Evolutionary conservation across 495 filamentous ascomycete species (phyloP).

Genomic region (Hypoxylon intermedium): DNA sequence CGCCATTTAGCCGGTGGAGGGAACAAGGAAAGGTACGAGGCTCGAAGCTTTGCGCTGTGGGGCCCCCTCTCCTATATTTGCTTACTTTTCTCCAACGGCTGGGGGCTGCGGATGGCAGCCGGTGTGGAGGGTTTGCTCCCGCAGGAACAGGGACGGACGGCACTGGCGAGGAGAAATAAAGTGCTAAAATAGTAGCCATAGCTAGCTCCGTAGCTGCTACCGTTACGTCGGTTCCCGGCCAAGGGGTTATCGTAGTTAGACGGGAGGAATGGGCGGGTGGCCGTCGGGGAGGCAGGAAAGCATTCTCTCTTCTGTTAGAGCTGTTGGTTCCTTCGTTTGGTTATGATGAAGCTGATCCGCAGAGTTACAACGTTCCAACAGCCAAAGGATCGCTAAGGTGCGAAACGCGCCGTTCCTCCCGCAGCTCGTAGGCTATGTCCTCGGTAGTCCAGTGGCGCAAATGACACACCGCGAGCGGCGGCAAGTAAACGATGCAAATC

Average conservation of each 20-base stretch:
- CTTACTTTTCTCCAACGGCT: constrained; percentile 26
- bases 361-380: constrained; percentile 16
- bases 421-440: constrained; percentile 24
- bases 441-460: constrained; percentile 23
- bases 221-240: constrained; percentile 19
- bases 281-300: neutral
- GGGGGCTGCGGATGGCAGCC: constrained; percentile 30
- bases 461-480: constrained; percentile 22
- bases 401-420: constrained; percentile 14
- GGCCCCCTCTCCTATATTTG: constrained; percentile 7
- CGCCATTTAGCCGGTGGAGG: constrained; percentile 32
- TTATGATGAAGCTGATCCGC: constrained; percentile 13
- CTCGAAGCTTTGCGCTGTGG: constrained; percentile 4
- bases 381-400: constrained; percentile 17
- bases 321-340: constrained; percentile 4
- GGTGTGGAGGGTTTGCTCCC: constrained; percentile 32
- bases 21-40: neutral
- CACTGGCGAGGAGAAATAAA: constrained; percentile 3
- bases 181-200: constrained; percentile 1
- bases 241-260: constrained; percentile 23
- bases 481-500: constrained; percentile 16
- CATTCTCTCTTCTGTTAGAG: neutral
- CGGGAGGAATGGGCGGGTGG: constrained; percentile 8
- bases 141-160: constrained; percentile 31
- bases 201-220: constrained; percentile 34